Percentiles rank a stretch among this genome's conserved stretches.
Evolutionary conservation across 2,329 filamentous ascomycete genomes (phyloP).

Genomic region (Hypoxylon sp.): DNA sequence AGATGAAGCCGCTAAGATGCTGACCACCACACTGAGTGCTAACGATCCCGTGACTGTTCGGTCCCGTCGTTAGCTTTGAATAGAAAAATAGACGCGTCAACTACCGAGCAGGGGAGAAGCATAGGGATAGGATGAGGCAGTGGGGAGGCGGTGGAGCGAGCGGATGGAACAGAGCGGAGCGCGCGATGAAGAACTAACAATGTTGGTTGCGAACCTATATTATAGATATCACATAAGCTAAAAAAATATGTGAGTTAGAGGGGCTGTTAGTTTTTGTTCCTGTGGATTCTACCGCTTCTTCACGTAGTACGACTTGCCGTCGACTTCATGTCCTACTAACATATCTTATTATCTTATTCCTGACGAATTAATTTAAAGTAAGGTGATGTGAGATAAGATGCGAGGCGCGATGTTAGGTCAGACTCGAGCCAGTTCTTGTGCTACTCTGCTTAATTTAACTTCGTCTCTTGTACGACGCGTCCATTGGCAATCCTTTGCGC

Average conservation of each 20-base stretch:
- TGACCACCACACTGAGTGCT: slow-evolving; percentile 3
- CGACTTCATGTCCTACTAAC: slow-evolving; percentile 7
- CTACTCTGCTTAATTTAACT: slow-evolving; percentile 4
- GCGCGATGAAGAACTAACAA: slow-evolving; percentile 1
- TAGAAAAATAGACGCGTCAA: slow-evolving; percentile 11
- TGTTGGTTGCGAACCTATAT: slow-evolving; percentile 1
- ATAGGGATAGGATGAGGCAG: background rate
- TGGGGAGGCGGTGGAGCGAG: background rate
- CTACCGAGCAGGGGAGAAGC: background rate
- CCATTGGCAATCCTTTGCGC: background rate
- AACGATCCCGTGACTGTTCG: background rate
- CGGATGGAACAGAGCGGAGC: background rate
- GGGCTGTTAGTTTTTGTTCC: background rate
- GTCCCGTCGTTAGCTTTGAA: slow-evolving; percentile 4
- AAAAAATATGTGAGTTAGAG: too few species aligned
- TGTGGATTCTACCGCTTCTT: slow-evolving; percentile 1
- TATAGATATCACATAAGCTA: slow-evolving; percentile 12
- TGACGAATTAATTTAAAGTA: slow-evolving; percentile 10
- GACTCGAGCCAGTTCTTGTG: slow-evolving; percentile 7
- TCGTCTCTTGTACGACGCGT: slow-evolving; percentile 10
- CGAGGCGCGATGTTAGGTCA: slow-evolving; percentile 6
- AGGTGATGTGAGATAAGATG: slow-evolving; percentile 18
- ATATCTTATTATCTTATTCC: background rate
- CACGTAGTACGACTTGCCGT: background rate
- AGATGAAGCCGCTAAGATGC: background rate